Conservation (phyloP, 2,329 filamentous ascomycete genomes). For the Elsinoe australis region DNA sequence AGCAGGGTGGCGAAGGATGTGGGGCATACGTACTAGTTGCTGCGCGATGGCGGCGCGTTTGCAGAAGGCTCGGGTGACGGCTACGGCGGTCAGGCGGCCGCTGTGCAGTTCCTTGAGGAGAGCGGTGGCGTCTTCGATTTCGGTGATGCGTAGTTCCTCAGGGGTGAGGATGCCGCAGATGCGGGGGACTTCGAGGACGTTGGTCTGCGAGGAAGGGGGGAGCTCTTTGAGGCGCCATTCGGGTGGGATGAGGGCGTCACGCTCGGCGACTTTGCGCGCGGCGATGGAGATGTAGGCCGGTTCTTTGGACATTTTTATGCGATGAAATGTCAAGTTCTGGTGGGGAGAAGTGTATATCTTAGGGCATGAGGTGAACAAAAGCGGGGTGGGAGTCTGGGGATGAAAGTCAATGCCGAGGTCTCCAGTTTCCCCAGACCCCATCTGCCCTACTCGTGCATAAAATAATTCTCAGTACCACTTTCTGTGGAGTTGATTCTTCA, state of each 20-base stretch:
- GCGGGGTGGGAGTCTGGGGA: not conserved
- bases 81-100: constrained; percentile 31
- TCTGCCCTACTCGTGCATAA: too few species aligned
- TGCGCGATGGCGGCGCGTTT: constrained; percentile 44
- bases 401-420: not conserved
- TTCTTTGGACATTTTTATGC: constrained; percentile 24
- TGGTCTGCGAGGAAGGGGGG: constrained; percentile 26
- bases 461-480: too few species aligned
- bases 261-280: constrained; percentile 38
- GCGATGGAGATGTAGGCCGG: constrained; percentile 36
- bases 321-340: not conserved
- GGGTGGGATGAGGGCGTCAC: constrained; percentile 35
- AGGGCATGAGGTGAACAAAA: constrained; percentile 1
- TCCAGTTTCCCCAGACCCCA: too few species aligned
- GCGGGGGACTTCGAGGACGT: constrained; percentile 45
- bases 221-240: constrained; percentile 37
- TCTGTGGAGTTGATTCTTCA: too few species aligned
- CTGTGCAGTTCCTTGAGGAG: constrained; percentile 31
- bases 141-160: constrained; percentile 49
- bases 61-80: constrained; percentile 38
- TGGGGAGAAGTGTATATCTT: not conserved
- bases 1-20: not conserved
- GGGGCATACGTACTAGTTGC: constrained; percentile 33
- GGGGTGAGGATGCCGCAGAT: constrained; percentile 45
- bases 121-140: constrained; percentile 42